Percentiles rank a stretch among this genome's conserved stretches.
These are phyloP conservation scores for Sporobolomyces roseus DNA, from an alignment of 768 basidiomycete genomes.

Conservation along the genomic window DNA sequence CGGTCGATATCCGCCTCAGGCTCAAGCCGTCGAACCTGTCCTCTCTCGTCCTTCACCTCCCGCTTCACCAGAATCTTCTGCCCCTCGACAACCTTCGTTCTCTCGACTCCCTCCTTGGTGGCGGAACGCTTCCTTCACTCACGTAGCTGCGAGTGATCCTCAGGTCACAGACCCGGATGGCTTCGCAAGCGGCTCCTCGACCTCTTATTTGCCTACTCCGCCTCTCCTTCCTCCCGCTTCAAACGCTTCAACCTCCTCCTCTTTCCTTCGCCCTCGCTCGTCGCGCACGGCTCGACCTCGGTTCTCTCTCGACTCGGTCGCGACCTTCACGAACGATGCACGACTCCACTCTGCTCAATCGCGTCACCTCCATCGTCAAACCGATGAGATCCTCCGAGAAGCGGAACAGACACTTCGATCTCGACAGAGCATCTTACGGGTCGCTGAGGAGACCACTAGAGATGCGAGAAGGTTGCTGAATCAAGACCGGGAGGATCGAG, in stretches of 20 bases:
- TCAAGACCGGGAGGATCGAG: not conserved
- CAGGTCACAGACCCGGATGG: not conserved
- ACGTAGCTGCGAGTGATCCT: not conserved
- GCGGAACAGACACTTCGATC: slow-evolving; percentile 12
- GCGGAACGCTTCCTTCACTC: not conserved
- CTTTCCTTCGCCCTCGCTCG: too few species aligned
- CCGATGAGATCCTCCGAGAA: slow-evolving; percentile 5
- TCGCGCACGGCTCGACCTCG: not conserved
- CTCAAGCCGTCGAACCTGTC: not conserved
- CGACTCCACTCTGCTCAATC: not conserved
- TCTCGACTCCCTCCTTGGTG: slow-evolving; percentile 13
- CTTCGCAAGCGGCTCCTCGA: not conserved
- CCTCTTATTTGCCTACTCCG: not conserved
- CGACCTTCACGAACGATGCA: slow-evolving; percentile 1
- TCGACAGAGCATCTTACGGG: slow-evolving; percentile 9
- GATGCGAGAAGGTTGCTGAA: not conserved
- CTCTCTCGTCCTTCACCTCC: slow-evolving; percentile 1
- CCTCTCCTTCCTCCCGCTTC: not conserved
- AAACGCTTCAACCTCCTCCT: not conserved
- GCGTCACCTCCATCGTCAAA: not conserved
- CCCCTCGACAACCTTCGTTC: not conserved
- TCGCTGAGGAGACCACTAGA: slow-evolving; percentile 14
- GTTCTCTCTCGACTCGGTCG: not conserved
- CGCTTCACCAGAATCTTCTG: not conserved
- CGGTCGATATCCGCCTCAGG: not conserved